Evolutionary conservation across 208 protist species (phyloP), one percentile per base, ranked within the genome.

Genomic region (Paratrypanosoma confusum): DNA sequence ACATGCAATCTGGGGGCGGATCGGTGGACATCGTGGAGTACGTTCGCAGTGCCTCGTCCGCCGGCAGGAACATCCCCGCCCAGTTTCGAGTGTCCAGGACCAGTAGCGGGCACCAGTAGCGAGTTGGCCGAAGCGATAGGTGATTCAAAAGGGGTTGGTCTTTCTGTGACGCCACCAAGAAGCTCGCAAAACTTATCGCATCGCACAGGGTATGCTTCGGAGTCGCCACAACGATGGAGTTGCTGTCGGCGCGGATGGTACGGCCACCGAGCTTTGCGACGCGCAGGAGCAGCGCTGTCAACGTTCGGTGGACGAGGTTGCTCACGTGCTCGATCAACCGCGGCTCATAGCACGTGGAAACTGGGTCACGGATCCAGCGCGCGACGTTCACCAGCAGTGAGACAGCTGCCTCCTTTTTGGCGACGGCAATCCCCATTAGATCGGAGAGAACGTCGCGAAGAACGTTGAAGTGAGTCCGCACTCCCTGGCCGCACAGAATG

Each of bases 61-160:
- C 62, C 11, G 50, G 44, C 7, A 90, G 41, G 45, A 55, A 76
- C 7, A 90, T 57, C 6, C 71, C 79, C 0, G 61, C 71, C 57
- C 67, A 75, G 62, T 90, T 66, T 17, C 63, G 64, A n/a, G 60
- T 49, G 40, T 86, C 76, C 31, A 89, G 53, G 25, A 87, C 51
- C 16, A 82, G 28, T 33, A 79, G 65, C 4, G 81, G 78, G 37
- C 76, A 73, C 76, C 77, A 89, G 57, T 78, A 93, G 10, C 81
- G 75, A 31, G 76, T 50, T 14, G 81, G 71, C 34, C 78, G 71
- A 14, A 90, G 59, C 1, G 80, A 63, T 7, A 93, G 68, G 24
- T 88, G 65, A n/a, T 76, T 51, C 42, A 93, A 43, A 80, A 93
- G 87, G n/a, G 85, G 81, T 52, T 93, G 77, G 41, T 89, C 85